Evolutionary conservation across 192 early-diverging fungal species (phyloP), one percentile per base, ranked within the genome.

Genomic region (Backusella psychrophila): DNA sequence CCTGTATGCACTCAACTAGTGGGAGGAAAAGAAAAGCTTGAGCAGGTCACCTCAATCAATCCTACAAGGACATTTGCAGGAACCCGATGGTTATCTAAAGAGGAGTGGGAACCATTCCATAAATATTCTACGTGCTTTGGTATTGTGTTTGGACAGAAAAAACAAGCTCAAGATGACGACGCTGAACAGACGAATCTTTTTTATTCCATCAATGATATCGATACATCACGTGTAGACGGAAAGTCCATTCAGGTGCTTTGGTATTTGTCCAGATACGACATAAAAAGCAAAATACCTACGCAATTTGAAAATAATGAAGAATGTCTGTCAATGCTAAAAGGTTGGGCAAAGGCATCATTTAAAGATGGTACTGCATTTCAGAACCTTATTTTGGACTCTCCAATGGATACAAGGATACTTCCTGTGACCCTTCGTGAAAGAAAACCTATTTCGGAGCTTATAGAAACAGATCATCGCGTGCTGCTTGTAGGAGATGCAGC

Each of bases 401-500:
- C 53, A 4, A 14, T 26, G 19, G 73, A 66, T 12, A 19, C 39
- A 17, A 12, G 12, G 5, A 29, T 75, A 1, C 21, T 29, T 49
- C 29, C 29, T 4, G 14, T 74, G 7, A 56, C 59, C 0, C 29
- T 75, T 36, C 63, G 63, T 46, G 73, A 75, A 41, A 31, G 73
- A 38, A 19, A 23, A 6, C 73, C 59, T 59, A 6, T 36, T 29
- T 19, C 53, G 1, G 33, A 75, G 0, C 23, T 39, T 26, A 8
- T 75, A 14, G 56, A 34, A 19, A 23, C 33, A 17, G 72, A 63
- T 19, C 23, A 63, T 1, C 41, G 49, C 0, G 66, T 78, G 1
- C 34, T 71, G 19, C 35, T 78, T 19, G 29, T 78, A 0, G 72
- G 72, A 6, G 77, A 78, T 69, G 71, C 72, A 52, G 71, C 65